Evolutionary conservation across 805 yeast genomes (phyloP), one percentile per base, ranked within the genome.

Genomic region (Sugiyamaella qingdaonensis): DNA sequence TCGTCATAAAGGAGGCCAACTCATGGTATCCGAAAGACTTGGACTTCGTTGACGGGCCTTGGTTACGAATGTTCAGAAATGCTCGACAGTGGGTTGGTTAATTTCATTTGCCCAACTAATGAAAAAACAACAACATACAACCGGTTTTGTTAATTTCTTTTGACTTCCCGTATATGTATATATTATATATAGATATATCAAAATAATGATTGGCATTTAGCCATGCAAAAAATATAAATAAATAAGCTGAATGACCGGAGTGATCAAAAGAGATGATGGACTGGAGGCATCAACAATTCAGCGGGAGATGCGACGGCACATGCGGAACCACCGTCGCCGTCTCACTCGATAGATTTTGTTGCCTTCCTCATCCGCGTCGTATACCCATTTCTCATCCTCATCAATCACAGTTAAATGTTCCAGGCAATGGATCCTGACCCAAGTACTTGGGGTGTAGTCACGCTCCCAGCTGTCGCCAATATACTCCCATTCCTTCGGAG

Each of bases 1-100:
- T 88, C 49, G 78, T 84, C 53, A 80, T 97, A 73, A 76, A 84
- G 66, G 96, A 88, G 70, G 76, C 95, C 52, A 92, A 92, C 74
- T 89, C 97, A 2, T 92, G 88, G 83, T 88, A 88, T 67, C 97
- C 97, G 48, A 72, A 76, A 54, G 82, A 78, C 49, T 77, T 73
- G 24, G 73, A 75, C 52, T 88, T 95, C 91, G 85, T 82, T 52
- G 86, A 84, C 31, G 96, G 96, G 51, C 99, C 99, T 48, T 94
- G 99, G 99, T 82, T 94, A 60, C 81, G 89, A 68, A 72, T 94
- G 71, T 94, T 94, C 77, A 81, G 86, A 73, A 87, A 88, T 59
- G 98, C 96, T 44, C 84, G 99, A 78, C 80, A 78, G 65, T 94
- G 98, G 98, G 96, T 89, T 56, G 61, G 63, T 53, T 61, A 53